phyloP scores from a whole-genome alignment of 139 green algal species.

The Tetradesmus lagerheimii region DNA sequence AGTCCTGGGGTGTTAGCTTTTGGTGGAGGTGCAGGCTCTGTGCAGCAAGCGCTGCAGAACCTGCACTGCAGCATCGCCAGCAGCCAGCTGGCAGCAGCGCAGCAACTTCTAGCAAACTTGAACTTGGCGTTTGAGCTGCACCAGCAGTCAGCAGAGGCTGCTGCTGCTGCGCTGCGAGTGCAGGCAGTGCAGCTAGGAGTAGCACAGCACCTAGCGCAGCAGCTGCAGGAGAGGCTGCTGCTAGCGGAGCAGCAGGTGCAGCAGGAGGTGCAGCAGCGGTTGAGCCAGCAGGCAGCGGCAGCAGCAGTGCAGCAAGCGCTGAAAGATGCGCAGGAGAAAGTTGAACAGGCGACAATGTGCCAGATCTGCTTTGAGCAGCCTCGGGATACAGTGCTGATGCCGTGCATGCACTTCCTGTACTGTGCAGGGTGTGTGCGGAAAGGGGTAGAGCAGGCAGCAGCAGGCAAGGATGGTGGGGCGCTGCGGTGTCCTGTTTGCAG shows the following conservation, averaged over 20 bases:
- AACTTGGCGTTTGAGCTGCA: conserved; percentile 17
- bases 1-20: not conserved
- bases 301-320: conserved; percentile 19
- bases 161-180: conserved; percentile 2
- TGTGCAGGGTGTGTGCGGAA: conserved; percentile 31
- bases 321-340: not conserved
- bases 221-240: conserved; percentile 12
- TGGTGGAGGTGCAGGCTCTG: not conserved
- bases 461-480: not conserved
- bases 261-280: conserved; percentile 19
- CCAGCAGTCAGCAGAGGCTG: conserved; percentile 3
- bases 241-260: conserved; percentile 23
- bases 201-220: not conserved
- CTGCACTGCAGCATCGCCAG: conserved; percentile 1
- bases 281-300: not conserved
- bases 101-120: not conserved
- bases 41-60: conserved; percentile 31
- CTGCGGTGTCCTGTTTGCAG: conserved; percentile 40
- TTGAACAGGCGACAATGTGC: conserved; percentile 25
- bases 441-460: not conserved
- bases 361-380: conserved; percentile 45
- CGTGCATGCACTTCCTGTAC: conserved; percentile 47
- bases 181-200: not conserved
- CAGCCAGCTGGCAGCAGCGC: conserved; percentile 20
- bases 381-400: conserved; percentile 46